phyloP scores from a whole-genome alignment of 768 basidiomycete species.

The Mycena alexandri region DNA sequence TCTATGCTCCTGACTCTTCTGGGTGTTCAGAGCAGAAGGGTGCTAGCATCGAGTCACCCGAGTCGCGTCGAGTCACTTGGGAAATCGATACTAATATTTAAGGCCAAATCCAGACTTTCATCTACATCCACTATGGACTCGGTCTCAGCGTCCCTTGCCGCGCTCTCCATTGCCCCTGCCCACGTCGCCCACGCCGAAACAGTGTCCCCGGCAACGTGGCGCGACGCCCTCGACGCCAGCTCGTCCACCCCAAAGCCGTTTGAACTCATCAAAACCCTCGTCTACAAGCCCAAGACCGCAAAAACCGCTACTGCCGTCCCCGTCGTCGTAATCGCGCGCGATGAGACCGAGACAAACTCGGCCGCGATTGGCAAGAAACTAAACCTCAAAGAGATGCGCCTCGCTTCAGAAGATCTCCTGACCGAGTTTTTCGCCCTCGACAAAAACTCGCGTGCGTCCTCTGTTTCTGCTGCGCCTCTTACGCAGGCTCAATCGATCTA shows the following conservation, averaged over 20 bases:
- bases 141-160: conserved; percentile 58
- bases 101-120: conserved; percentile 30
- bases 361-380: conserved; percentile 82
- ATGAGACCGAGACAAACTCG: conserved; percentile 87
- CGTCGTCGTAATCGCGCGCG: conserved; percentile 88
- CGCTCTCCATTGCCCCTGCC: conserved; percentile 69
- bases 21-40: neutral
- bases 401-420: conserved; percentile 89
- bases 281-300: conserved; percentile 98
- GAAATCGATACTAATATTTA: conserved; percentile 41
- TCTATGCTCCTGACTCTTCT: conserved; percentile 8
- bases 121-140: conserved; percentile 48
- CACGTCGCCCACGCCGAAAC: conserved; percentile 70
- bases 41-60: conserved; percentile 30
- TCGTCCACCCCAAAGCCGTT: conserved; percentile 66
- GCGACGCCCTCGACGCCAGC: conserved; percentile 71
- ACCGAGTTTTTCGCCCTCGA: conserved; percentile 86
- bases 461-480: conserved; percentile 11
- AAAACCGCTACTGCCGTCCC: conserved; percentile 88
- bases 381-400: conserved; percentile 86
- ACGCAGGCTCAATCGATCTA: conserved; percentile 46
- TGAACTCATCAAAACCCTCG: conserved; percentile 87
- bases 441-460: conserved; percentile 85
- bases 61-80: conserved; percentile 53
- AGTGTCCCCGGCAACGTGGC: conserved; percentile 82